Conservation (phyloP, 257 asterid species). For the Plantago ovata region DNA sequence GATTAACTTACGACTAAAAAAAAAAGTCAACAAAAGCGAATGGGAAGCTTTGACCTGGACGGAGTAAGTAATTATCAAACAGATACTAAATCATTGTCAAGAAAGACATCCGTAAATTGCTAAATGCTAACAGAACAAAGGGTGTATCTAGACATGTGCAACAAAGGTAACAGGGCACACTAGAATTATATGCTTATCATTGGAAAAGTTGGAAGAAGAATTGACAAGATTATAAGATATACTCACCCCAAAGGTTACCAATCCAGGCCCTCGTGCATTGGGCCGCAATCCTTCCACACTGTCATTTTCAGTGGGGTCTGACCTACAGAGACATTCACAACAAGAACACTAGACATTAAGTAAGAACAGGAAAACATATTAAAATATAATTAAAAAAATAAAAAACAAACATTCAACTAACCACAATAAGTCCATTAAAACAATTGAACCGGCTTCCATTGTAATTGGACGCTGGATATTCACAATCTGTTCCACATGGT, state of each 20-base stretch:
- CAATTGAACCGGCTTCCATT: slow-evolving; percentile 97
- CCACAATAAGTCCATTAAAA: slow-evolving; percentile 97
- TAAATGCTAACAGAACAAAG: too few relatives aligned
- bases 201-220: background rate
- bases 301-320: slow-evolving; percentile 99
- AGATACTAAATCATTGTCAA: too few relatives aligned
- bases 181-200: background rate
- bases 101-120: too few relatives aligned
- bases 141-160: too few relatives aligned
- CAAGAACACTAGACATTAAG: slow-evolving; percentile 11
- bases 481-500: slow-evolving; percentile 92
- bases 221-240: slow-evolving; percentile 6
- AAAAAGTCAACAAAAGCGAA: too few relatives aligned
- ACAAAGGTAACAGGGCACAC: background rate
- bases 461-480: slow-evolving; percentile 91
- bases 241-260: slow-evolving; percentile 97
- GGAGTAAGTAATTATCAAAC: too few relatives aligned
- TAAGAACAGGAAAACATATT: slow-evolving; percentile 8
- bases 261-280: slow-evolving; percentile 99
- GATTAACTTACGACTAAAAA: too few relatives aligned
- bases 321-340: slow-evolving; percentile 48
- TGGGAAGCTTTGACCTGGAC: too few relatives aligned
- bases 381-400: slow-evolving; percentile 10
- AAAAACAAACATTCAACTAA: slow-evolving; percentile 28
- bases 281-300: slow-evolving; percentile 99